Evolutionary conservation across 768 basidiomycete species (phyloP).

Genomic region (Leccinum aurantiacum): DNA sequence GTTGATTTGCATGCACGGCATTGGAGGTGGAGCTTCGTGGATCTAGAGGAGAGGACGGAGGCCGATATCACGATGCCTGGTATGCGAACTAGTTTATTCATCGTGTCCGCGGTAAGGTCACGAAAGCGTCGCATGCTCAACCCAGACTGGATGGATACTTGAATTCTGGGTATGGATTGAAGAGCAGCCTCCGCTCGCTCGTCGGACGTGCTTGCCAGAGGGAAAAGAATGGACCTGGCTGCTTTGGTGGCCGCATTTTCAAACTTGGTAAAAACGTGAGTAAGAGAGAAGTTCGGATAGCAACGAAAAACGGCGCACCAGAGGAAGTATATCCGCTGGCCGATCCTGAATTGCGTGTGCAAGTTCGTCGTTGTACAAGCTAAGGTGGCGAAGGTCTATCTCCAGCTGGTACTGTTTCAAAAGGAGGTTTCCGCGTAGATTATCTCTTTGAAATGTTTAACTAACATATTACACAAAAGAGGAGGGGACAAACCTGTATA

Average conservation of each 20-base stretch:
- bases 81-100: conserved; percentile 94
- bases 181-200: conserved; percentile 47
- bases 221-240: conserved; percentile 81
- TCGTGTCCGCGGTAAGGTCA: conserved; percentile 88
- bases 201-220: conserved; percentile 57
- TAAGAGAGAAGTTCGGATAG: background rate
- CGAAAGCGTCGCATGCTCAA: conserved; percentile 93
- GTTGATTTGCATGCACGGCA: conserved; percentile 87
- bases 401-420: conserved; percentile 86
- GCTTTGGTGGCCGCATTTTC: conserved; percentile 88
- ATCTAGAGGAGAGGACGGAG: conserved; percentile 88
- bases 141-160: conserved; percentile 86
- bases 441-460: conserved; percentile 54
- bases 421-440: conserved; percentile 84
- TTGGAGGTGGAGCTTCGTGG: conserved; percentile 88
- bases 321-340: conserved; percentile 85
- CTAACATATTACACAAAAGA: background rate
- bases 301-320: conserved; percentile 50
- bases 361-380: conserved; percentile 94
- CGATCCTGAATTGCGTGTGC: conserved; percentile 87
- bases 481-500: conserved; percentile 66
- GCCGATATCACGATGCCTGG: conserved; percentile 99
- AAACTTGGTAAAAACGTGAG: conserved; percentile 52
- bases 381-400: conserved; percentile 70
- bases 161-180: conserved; percentile 65